Evolutionary conservation across 768 basidiomycete genomes (phyloP).

Genomic region (Rhodotorula graminis): DNA sequence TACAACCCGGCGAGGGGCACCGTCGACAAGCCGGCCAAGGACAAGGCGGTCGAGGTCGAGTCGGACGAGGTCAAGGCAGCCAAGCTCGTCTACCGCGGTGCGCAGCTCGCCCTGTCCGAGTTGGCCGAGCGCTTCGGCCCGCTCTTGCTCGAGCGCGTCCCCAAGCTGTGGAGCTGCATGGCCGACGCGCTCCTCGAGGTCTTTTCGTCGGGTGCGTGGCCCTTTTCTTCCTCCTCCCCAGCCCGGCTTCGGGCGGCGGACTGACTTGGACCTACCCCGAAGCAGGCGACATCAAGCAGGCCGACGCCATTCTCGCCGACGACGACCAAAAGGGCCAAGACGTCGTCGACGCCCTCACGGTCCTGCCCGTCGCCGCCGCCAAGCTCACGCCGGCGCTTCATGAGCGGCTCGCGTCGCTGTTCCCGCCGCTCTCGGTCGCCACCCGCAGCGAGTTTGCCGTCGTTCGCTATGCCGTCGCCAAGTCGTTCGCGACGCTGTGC

Average conservation of each 20-base stretch:
- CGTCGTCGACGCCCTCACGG: slow-evolving; percentile 85
- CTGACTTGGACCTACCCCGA: not conserved
- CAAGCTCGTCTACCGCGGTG: slow-evolving; percentile 75
- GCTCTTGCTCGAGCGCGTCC: slow-evolving; percentile 68
- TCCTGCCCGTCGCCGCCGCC: slow-evolving; percentile 74
- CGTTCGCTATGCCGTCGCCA: slow-evolving; percentile 78
- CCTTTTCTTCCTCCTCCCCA: too few relatives aligned
- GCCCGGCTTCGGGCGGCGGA: rapidly evolving
- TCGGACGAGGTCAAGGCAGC: slow-evolving; percentile 61
- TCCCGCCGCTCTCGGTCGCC: slow-evolving; percentile 70
- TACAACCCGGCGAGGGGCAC: slow-evolving; percentile 27
- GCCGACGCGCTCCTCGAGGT: slow-evolving; percentile 67
- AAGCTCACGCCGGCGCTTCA: slow-evolving; percentile 67
- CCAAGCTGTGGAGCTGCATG: slow-evolving; percentile 93
- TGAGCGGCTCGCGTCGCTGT: slow-evolving; percentile 63
- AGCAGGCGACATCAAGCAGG: slow-evolving; percentile 45
- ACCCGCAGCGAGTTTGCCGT: slow-evolving; percentile 84
- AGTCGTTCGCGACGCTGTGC: slow-evolving; percentile 81
- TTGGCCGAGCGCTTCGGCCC: slow-evolving; percentile 72
- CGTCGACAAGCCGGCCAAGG: slow-evolving; percentile 44
- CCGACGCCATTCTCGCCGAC: slow-evolving; percentile 64
- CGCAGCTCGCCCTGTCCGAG: slow-evolving; percentile 71
- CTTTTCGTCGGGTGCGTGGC: slow-evolving; percentile 58
- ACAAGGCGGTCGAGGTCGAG: slow-evolving; percentile 44
- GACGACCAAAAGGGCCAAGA: slow-evolving; percentile 67